These are phyloP conservation scores for Lodderomyces parapsilosis DNA, from an alignment of 1,139 yeast genomes.

Conservation along the genomic window DNA sequence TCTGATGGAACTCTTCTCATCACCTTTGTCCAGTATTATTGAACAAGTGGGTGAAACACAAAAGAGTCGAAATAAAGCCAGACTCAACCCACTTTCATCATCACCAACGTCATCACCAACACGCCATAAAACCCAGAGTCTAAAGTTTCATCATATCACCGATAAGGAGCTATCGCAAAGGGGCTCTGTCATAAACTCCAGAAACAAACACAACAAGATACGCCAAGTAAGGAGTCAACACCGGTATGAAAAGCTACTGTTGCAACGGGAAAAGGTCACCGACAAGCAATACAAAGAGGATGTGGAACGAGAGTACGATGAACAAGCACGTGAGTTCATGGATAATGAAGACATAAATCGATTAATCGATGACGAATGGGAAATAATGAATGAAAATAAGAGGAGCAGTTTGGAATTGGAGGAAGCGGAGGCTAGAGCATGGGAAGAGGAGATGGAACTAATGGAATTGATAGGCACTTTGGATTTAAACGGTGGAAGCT, in stretches of 20 bases:
- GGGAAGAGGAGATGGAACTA: conserved; percentile 13
- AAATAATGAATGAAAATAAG: conserved; percentile 5
- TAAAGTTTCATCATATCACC: conserved; percentile 1
- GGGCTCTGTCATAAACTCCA: conserved; percentile 16
- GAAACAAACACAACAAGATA: conserved; percentile 29
- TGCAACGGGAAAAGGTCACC: conserved; percentile 24
- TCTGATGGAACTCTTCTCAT: conserved; percentile 14
- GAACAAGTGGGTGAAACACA: neutral
- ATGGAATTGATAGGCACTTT: conserved; percentile 12
- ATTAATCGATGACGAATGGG: conserved; percentile 31
- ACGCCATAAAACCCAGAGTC: neutral
- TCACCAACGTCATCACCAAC: conserved; percentile 5
- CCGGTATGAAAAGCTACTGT: conserved; percentile 22
- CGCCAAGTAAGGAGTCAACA: conserved; percentile 29
- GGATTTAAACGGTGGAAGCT: conserved; percentile 2
- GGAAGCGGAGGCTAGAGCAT: conserved; percentile 12
- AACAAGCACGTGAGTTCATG: conserved; percentile 18
- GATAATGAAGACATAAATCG: conserved; percentile 26
- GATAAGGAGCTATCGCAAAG: neutral
- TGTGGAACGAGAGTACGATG: conserved; percentile 18
- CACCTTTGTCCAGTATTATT: conserved; percentile 14
- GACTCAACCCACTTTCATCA: conserved; percentile 4
- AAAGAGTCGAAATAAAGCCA: neutral
- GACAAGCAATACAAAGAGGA: conserved; percentile 25
- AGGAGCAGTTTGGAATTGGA: conserved; percentile 8